Percentiles rank a stretch among this genome's conserved stretches.
These are phyloP conservation scores for Botrytis sinoallii DNA, from an alignment of 2,329 filamentous ascomycete genomes.

Conservation along the genomic window DNA sequence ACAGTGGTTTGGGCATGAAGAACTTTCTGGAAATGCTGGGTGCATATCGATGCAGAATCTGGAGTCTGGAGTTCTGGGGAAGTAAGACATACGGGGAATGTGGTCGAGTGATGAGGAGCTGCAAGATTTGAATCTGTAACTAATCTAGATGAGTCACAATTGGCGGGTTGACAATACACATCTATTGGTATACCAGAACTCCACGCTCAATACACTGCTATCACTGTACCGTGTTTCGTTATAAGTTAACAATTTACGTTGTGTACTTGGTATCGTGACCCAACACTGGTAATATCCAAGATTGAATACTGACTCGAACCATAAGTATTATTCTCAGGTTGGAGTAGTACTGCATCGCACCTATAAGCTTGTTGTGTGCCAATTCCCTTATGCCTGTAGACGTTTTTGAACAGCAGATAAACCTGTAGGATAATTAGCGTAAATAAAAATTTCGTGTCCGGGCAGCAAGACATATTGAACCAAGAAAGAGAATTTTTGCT, in stretches of 20 bases:
- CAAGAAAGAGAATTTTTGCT: not conserved
- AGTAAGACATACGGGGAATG: not conserved
- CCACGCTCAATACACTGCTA: not conserved
- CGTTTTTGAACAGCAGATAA: not conserved
- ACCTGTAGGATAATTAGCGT: not conserved
- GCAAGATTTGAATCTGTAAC: not conserved
- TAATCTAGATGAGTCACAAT: not conserved
- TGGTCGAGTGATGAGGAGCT: not conserved
- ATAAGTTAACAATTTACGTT: not conserved
- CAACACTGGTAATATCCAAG: not conserved
- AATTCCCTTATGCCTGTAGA: not conserved
- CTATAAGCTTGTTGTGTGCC: not conserved
- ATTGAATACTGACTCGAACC: not conserved
- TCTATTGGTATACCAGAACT: not conserved
- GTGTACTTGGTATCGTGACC: not conserved
- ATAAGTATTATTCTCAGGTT: not conserved
- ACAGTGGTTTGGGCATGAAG: not conserved
- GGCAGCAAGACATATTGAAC: not conserved
- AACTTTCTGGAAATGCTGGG: not conserved
- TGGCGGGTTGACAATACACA: not conserved
- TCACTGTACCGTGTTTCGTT: not conserved
- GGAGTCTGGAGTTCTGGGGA: constrained; percentile 3
- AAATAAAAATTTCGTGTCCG: not conserved
- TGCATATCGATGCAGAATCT: not conserved
- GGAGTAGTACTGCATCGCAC: not conserved